Conservation (phyloP, 1,139 yeast genomes). For the Casaregolazyma suthepensis region DNA sequence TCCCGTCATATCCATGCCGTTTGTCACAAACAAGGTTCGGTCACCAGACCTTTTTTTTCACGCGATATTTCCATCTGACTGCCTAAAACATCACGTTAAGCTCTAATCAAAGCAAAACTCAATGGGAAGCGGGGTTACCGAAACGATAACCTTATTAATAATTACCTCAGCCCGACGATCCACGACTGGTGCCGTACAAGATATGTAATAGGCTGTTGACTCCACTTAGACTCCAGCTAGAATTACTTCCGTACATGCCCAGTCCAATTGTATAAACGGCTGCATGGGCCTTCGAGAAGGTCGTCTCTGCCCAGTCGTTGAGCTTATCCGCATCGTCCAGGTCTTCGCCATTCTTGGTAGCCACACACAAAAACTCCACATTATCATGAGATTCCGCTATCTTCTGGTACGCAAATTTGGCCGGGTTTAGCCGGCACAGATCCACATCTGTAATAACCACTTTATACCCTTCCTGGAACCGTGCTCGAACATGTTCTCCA, state of each 20-base stretch:
- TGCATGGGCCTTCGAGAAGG: conserved; percentile 11
- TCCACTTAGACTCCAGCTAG: conserved; percentile 67
- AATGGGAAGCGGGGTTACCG: background rate
- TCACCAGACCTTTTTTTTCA: background rate
- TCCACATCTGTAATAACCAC: conserved; percentile 23
- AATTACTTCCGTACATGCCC: conserved; percentile 51
- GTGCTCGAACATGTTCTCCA: conserved; percentile 67
- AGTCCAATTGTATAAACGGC: conserved; percentile 56
- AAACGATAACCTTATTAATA: background rate
- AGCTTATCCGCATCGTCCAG: conserved; percentile 48
- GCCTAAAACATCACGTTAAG: background rate
- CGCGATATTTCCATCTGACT: background rate
- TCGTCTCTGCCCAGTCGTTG: conserved; percentile 51
- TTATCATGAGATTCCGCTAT: conserved; percentile 6
- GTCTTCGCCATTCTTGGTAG: conserved; percentile 62
- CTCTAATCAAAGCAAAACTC: background rate
- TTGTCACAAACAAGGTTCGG: background rate
- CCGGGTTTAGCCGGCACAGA: conserved; percentile 22
- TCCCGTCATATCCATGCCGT: background rate
- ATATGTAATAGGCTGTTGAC: conserved; percentile 60
- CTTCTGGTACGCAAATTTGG: conserved; percentile 19
- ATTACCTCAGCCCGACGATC: background rate
- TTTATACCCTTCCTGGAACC: conserved; percentile 51
- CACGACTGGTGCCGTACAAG: conserved; percentile 10
- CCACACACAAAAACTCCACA: conserved; percentile 33